Percentiles rank a stretch among this genome's conserved stretches.
Evolutionary conservation across 108 stramenopile genomes (phyloP).

Genomic region (Heterococcus sp.): DNA sequence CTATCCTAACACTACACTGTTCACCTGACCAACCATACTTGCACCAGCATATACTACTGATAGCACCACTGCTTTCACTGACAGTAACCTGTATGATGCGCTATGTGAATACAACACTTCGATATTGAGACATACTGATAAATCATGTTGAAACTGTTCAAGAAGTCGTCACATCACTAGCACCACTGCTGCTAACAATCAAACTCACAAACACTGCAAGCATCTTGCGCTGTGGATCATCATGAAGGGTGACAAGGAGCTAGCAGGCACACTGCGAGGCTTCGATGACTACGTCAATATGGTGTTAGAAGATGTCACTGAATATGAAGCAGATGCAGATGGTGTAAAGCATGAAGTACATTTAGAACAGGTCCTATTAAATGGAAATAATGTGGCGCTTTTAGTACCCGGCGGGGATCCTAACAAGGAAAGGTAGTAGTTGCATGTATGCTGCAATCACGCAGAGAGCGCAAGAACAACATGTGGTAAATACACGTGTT

Average conservation of each 20-base stretch:
- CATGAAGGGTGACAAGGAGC: constrained; percentile 65
- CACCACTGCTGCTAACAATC: too few species aligned
- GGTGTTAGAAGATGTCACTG: constrained; percentile 64
- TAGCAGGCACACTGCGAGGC: constrained; percentile 64
- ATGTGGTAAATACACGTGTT: too few species aligned
- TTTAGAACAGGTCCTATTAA: constrained; percentile 62
- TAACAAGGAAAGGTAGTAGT: too few species aligned
- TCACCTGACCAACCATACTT: background rate
- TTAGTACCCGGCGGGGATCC: constrained; percentile 56
- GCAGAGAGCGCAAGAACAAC: too few species aligned
- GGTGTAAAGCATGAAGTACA: constrained; percentile 41
- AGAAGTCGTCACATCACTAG: too few species aligned
- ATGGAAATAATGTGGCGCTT: constrained; percentile 59
- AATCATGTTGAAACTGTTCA: too few species aligned
- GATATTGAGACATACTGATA: too few species aligned
- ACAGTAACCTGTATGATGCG: too few species aligned
- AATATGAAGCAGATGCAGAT: constrained; percentile 51
- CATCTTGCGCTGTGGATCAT: constrained; percentile 66
- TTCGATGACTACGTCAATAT: constrained; percentile 71
- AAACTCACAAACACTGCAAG: too few species aligned
- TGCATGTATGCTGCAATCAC: too few species aligned
- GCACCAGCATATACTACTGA: background rate
- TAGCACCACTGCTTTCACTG: too few species aligned
- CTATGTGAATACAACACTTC: too few species aligned
- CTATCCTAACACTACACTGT: background rate